Evolutionary conservation across 495 filamentous ascomycete genomes (phyloP), one percentile per base, ranked within the genome.

Genomic region (Trichocladium antarcticum): DNA sequence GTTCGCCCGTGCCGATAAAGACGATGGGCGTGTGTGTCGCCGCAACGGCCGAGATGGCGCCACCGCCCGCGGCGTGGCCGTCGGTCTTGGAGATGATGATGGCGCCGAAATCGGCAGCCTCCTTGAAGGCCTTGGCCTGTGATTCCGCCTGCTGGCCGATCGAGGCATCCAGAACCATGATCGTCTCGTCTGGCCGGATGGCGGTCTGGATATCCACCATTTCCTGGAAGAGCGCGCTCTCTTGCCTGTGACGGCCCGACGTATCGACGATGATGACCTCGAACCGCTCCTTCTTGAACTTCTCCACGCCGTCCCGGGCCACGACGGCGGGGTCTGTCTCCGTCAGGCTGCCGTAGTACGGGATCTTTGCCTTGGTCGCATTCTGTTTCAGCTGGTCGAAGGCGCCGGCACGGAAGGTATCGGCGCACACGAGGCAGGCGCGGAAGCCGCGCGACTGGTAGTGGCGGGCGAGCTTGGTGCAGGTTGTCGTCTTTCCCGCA

Each of bases 11-110:
- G 56, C 92, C 92, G 51, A 98, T 85, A 70, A 93, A 98, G 44
- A 96, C 88, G 60, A 98, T 98, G 14, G 92, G 92, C 0, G 93
- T 97, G 57, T 90, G 80, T 12, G 92, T 98, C 5, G 93, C 93
- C 9, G 92, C 92, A 42, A 98, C 92, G 20, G 92, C 92, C n/a
- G 89, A 95, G 46, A 98, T 98, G 42, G 92, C 92, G 62, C 92
- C 92, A 70, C 92, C 92, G 51, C 92, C 92, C 17, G 83, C 84
- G 0, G 92, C 92, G 58, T 95, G 87, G 27, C 92, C 92, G 63
- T 98, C 92, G 0, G 92, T 97, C 71, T 98, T 98, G 45, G 92
- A 97, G 58, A 98, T 95, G 50, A 98, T 94, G 62, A 98, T 98
- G 50, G 93, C 92, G 56, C 92, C 92, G 61, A 97, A 98, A 67